Percentiles rank a stretch among this genome's conserved stretches.
Conservation (phyloP, 148 eudicot genomes). For the Beta vulgaris region DNA sequence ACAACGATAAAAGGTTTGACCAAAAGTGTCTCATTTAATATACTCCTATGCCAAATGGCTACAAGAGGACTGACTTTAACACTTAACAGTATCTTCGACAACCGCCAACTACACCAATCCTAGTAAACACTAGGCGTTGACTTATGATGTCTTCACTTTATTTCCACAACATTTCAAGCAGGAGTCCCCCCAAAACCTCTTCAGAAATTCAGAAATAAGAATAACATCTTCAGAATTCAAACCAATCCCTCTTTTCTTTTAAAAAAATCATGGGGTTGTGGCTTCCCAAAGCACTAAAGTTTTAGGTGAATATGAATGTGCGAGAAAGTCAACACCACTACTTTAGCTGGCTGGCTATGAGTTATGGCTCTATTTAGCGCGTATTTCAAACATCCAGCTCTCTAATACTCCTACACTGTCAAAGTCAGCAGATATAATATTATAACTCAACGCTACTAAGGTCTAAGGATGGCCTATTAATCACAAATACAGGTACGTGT, state of each 20-base stretch:
- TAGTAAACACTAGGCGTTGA: slow-evolving; percentile 19
- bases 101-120: slow-evolving; percentile 14
- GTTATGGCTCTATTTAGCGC: not conserved
- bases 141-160: not conserved
- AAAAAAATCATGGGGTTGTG: slow-evolving; percentile 1
- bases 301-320: not conserved
- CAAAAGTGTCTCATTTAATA: not conserved
- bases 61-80: not conserved
- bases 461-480: too few relatives aligned
- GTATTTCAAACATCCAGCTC: not conserved
- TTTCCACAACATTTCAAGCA: not conserved
- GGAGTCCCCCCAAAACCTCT: not conserved
- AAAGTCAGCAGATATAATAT: not conserved
- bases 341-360: not conserved
- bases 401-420: not conserved
- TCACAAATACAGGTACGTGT: not conserved
- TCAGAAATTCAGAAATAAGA: too few relatives aligned
- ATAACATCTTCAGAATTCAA: not conserved
- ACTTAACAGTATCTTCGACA: not conserved
- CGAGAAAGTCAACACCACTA: slow-evolving; percentile 3
- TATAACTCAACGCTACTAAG: not conserved
- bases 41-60: slow-evolving; percentile 6
- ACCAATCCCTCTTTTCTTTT: not conserved
- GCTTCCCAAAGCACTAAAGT: slow-evolving; percentile 17
- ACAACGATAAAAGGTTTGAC: slow-evolving; percentile 7